Evolutionary conservation across 75 land plant genomes (phyloP).

Genomic region (Picea sitchensis): DNA sequence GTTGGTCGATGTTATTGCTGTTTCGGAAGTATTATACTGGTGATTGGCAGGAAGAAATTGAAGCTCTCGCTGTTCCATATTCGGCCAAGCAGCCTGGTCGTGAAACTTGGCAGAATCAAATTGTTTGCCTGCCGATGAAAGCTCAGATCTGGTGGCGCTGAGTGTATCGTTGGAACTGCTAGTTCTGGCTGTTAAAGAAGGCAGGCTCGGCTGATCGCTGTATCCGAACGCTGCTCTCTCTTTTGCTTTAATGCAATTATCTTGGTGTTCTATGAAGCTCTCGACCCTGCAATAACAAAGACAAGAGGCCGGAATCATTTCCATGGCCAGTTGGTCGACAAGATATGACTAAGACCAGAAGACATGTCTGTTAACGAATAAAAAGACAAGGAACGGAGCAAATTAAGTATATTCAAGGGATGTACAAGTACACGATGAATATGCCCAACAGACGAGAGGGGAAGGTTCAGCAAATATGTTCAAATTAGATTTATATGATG

Average conservation of each 20-base stretch:
- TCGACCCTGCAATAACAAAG: constrained; percentile 59
- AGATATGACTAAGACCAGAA: too few species aligned
- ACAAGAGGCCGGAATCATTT: too few species aligned
- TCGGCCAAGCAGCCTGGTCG: not conserved
- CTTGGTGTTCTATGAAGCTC: constrained; percentile 99
- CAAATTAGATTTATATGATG: too few species aligned
- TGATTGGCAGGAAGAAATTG: not conserved
- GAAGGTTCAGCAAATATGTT: too few species aligned
- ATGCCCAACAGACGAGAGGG: too few species aligned
- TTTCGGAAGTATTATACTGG: not conserved
- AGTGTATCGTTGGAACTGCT: constrained; percentile 2
- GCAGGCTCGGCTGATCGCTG: not conserved
- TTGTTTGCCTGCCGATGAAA: not conserved
- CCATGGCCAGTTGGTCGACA: too few species aligned
- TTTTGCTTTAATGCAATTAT: constrained; percentile 54
- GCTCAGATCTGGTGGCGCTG: not conserved
- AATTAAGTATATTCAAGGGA: too few species aligned
- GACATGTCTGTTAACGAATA: too few species aligned
- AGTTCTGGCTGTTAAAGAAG: not conserved
- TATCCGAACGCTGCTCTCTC: constrained; percentile 5
- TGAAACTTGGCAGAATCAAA: not conserved
- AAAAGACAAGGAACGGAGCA: too few species aligned
- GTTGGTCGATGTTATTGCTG: not conserved
- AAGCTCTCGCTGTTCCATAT: not conserved
- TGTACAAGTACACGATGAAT: too few species aligned